These are phyloP conservation scores for Botryosphaeria dothidea DNA, from an alignment of 2,329 filamentous ascomycete genomes.

Conservation along the genomic window DNA sequence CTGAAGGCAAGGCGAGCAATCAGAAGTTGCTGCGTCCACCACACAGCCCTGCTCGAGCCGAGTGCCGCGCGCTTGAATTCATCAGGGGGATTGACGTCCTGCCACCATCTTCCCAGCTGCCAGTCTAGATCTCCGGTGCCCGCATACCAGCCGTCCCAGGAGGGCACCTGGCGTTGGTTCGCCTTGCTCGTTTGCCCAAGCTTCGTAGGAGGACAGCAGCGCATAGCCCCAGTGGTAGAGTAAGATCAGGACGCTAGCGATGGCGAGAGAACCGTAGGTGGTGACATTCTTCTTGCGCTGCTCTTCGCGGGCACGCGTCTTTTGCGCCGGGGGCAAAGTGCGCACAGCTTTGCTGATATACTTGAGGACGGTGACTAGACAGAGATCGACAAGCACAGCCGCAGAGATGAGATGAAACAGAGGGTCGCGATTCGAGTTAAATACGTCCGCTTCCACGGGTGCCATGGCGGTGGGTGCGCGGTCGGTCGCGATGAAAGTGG, in stretches of 20 bases:
- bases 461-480: conserved; percentile 29
- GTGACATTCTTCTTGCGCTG: conserved; percentile 33
- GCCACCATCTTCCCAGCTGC: conserved; percentile 54
- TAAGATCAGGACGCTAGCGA: conserved; percentile 47
- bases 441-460: conserved; percentile 34
- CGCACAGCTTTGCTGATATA: conserved; percentile 33
- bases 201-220: conserved; percentile 50
- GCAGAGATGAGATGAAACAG: conserved; percentile 35
- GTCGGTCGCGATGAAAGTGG: conserved; percentile 1
- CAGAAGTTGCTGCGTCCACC: conserved; percentile 65
- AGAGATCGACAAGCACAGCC: conserved; percentile 31
- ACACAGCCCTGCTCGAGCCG: conserved; percentile 57
- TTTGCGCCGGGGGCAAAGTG: conserved; percentile 34
- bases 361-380: conserved; percentile 32
- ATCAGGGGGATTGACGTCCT: conserved; percentile 53
- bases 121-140: conserved; percentile 32
- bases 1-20: conserved; percentile 57
- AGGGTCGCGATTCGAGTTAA: conserved; percentile 35
- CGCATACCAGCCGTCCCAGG: conserved; percentile 41
- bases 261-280: conserved; percentile 48
- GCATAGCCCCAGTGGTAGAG: conserved; percentile 48
- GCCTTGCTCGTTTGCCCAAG: conserved; percentile 49
- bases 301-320: conserved; percentile 34
- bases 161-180: conserved; percentile 44
- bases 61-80: conserved; percentile 58